These are phyloP conservation scores for Cryphonectria parasitica DNA, from an alignment of 2,329 filamentous ascomycete species.

Conservation along the genomic window DNA sequence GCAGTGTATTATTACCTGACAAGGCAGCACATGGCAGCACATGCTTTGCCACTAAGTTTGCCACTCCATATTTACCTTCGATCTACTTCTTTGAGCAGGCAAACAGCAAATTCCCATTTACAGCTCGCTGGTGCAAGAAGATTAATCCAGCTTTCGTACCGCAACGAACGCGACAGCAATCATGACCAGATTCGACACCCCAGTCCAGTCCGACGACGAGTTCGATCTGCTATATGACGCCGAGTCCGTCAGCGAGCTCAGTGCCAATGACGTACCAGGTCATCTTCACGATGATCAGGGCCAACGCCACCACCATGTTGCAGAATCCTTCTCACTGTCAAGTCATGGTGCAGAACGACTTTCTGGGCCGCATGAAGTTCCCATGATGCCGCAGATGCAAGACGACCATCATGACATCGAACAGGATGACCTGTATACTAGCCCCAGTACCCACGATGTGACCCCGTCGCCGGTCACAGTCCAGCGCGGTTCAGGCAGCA, in stretches of 20 bases:
- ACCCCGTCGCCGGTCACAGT: neutral
- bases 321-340: neutral
- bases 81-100: neutral
- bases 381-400: constrained; percentile 6
- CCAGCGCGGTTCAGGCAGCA: neutral
- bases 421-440: neutral
- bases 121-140: neutral
- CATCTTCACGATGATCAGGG: no score
- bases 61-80: neutral
- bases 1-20: neutral
- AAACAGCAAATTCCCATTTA: neutral
- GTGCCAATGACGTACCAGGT: constrained; percentile 19
- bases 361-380: constrained; percentile 23
- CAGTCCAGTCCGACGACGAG: constrained; percentile 17
- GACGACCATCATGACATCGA: neutral
- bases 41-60: neutral
- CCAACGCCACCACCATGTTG: neutral
- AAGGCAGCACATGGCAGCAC: neutral
- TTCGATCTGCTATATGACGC: constrained; percentile 20
- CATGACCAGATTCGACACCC: constrained; percentile 13
- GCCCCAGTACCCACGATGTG: neutral
- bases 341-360: constrained; percentile 5
- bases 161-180: neutral
- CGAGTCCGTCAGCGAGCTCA: constrained; percentile 23
- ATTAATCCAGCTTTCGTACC: neutral